Conservation (phyloP, 768 basidiomycete genomes). For the Lepiota subincarnata region DNA sequence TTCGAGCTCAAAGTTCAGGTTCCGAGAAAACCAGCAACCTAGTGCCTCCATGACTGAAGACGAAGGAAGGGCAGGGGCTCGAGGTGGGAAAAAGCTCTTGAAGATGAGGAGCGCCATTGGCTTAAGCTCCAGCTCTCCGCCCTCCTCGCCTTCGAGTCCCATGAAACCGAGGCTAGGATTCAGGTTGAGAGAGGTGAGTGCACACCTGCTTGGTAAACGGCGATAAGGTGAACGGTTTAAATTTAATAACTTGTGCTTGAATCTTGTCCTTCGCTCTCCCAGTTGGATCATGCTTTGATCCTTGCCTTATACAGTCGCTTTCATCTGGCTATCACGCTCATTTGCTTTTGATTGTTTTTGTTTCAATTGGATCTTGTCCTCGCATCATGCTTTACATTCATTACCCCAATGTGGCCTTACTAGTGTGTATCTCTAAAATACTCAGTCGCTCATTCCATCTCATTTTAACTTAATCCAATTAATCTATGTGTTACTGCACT, state of each 20-base stretch:
- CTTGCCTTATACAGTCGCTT: no score
- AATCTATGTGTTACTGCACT: no score
- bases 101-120: slow-evolving; percentile 2
- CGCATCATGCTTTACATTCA: no score
- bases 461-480: no score
- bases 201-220: slow-evolving; percentile 1
- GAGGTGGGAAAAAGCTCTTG: background rate
- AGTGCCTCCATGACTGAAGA: slow-evolving; percentile 2
- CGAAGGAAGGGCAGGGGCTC: background rate
- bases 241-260: background rate
- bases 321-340: no score
- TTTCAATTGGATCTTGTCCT: no score
- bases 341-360: no score
- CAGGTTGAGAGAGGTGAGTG: slow-evolving; percentile 6
- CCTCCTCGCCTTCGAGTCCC: background rate
- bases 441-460: no score
- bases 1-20: background rate
- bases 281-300: no score
- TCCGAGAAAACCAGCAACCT: background rate
- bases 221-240: background rate
- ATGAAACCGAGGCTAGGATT: slow-evolving; percentile 3
- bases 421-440: no score
- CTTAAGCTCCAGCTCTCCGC: background rate
- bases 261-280: background rate
- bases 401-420: no score